Evolutionary conservation across 139 green algal genomes (phyloP), one percentile per base, ranked within the genome.

Genomic region (Limnomonas spitsbergensis): DNA sequence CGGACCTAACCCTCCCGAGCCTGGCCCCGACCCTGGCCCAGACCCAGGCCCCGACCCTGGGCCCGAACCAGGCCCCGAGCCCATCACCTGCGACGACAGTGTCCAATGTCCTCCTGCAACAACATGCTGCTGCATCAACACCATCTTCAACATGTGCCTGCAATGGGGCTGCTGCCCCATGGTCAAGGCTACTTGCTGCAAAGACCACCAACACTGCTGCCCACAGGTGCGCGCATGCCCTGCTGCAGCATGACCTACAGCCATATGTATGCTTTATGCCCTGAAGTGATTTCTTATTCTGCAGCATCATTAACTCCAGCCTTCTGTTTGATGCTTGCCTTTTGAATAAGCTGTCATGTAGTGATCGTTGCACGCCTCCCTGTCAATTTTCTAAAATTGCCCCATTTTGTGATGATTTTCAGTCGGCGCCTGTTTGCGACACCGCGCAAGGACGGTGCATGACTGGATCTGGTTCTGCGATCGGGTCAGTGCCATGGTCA

Each of bases 201-300:
- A 94, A 3, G 95, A 98, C 86, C 84, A 97, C 39, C 69, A 90
- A 80, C 95, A 98, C 87, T 98, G 95, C 94, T 98, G 95, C 92
- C 95, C 95, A 20, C 6, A 75, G 20, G 86, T 94, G 20, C n/a
- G n/a, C n/a, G n/a, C n/a, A n/a, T n/a, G n/a, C n/a, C n/a, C n/a
- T n/a, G n/a, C n/a, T n/a, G n/a, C n/a, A n/a, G n/a, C n/a, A n/a
- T n/a, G n/a, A n/a, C n/a, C n/a, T n/a, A n/a, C n/a, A n/a, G n/a
- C n/a, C n/a, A n/a, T n/a, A n/a, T n/a, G n/a, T n/a, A n/a, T n/a
- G n/a, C n/a, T n/a, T n/a, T n/a, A n/a, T n/a, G n/a, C n/a, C n/a
- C n/a, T n/a, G n/a, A n/a, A n/a, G n/a, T n/a, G n/a, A n/a, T n/a
- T n/a, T n/a, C n/a, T n/a, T n/a, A n/a, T n/a, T n/a, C n/a, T n/a